These are phyloP conservation scores for Adansonia digitata DNA, from an alignment of 345 rosid genomes.

Conservation along the genomic window DNA sequence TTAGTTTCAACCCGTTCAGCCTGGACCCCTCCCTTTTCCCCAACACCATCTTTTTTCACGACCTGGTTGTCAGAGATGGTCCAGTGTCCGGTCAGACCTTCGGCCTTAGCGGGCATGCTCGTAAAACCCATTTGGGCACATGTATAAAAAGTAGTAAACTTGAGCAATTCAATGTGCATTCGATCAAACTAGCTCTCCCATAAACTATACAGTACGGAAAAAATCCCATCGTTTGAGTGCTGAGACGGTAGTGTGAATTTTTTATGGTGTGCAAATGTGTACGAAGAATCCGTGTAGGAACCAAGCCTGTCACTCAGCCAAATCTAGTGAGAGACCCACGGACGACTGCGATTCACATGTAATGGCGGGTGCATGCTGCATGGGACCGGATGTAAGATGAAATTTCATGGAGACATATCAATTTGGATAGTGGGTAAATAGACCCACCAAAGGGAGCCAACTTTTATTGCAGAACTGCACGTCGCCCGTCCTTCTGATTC, in stretches of 20 bases:
- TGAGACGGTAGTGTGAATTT: neutral
- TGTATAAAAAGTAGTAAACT: neutral
- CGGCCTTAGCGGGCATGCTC: neutral
- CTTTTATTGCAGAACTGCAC: neutral
- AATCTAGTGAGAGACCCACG: slow-evolving; percentile 21
- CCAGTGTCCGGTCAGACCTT: neutral
- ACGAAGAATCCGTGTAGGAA: slow-evolving; percentile 18
- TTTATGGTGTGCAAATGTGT: neutral
- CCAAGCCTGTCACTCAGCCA: slow-evolving; percentile 4
- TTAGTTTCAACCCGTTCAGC: no score
- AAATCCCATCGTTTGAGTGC: neutral
- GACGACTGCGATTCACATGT: neutral
- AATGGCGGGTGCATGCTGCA: neutral
- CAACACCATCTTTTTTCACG: neutral
- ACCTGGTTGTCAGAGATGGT: neutral
- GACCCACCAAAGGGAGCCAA: neutral
- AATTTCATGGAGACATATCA: slow-evolving; percentile 15
- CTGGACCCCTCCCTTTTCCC: no score
- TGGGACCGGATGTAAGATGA: slow-evolving; percentile 15
- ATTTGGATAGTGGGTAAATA: slow-evolving; percentile 8
- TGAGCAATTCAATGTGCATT: neutral
- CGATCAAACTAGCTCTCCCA: neutral
- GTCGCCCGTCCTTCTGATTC: no score
- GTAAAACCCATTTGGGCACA: neutral
- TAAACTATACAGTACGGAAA: neutral